Evolutionary conservation across 2,329 filamentous ascomycete genomes (phyloP).

Genomic region (Beauveria sp.): DNA sequence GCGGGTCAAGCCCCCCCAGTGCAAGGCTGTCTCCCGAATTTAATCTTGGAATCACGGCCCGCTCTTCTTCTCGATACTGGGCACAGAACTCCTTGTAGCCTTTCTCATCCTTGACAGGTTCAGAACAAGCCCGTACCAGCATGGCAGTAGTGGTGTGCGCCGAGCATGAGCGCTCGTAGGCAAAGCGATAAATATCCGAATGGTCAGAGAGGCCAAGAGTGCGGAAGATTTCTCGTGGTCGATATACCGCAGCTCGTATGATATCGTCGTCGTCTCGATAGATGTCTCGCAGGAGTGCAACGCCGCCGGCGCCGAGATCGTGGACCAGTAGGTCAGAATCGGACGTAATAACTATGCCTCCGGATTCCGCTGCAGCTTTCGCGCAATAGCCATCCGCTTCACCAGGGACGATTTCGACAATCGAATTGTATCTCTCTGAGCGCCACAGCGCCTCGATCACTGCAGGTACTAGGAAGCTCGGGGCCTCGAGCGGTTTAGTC

Average conservation of each 20-base stretch:
- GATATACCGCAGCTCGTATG: constrained; percentile 22
- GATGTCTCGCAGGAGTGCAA: constrained; percentile 63
- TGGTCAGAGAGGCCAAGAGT: constrained; percentile 32
- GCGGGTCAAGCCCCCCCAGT: constrained; percentile 26
- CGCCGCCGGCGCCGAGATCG: constrained; percentile 56
- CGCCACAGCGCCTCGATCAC: constrained; percentile 61
- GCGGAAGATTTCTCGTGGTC: constrained; percentile 29
- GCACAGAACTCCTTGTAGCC: constrained; percentile 24
- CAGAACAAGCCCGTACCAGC: constrained; percentile 21
- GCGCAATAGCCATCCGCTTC: constrained; percentile 84
- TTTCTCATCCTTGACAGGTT: constrained; percentile 14
- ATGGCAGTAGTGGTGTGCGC: constrained; percentile 23
- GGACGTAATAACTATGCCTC: constrained; percentile 61
- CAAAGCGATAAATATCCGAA: constrained; percentile 24
- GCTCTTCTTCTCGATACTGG: constrained; percentile 23
- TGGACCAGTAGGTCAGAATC: constrained; percentile 82
- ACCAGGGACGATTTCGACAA: constrained; percentile 60
- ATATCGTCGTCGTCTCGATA: constrained; percentile 25
- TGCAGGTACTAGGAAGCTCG: constrained; percentile 70
- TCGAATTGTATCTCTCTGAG: constrained; percentile 31
- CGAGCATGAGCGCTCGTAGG: constrained; percentile 26
- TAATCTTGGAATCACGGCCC: constrained; percentile 14
- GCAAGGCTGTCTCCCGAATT: constrained; percentile 8
- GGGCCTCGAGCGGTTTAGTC: constrained; percentile 33
- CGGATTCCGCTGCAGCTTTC: constrained; percentile 43